Evolutionary conservation across 2,329 filamentous ascomycete species (phyloP), one percentile per base, ranked within the genome.

Genomic region (Colletotrichum sp.): DNA sequence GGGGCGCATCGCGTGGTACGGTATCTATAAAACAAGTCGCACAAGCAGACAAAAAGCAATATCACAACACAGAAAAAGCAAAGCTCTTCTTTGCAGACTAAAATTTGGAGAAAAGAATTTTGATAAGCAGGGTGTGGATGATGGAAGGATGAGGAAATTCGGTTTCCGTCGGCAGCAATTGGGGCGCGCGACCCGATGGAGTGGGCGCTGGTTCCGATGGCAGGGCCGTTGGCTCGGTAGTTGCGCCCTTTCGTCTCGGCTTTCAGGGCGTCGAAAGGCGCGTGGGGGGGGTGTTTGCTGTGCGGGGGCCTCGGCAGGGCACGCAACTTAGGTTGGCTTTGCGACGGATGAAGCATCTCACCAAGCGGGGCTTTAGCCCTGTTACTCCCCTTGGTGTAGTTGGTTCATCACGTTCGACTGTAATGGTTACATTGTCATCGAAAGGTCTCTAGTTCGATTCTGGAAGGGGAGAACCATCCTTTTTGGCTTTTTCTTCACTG

Each of bases 361-460:
- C 72, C 72, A 65, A 75, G 72, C 63, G 38, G 43, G 64, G 64
- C 58, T n/a, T 15, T 60, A 68, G 73, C 34, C 48, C 28, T 32
- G 64, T 48, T 21, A 4, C 64, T 73, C 72, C 58, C 72, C 72
- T 74, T 74, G 72, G 72, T 74, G 72, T 74, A 74, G 72, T 74
- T 74, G 72, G 72, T 74, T 74, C n/a, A 74, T 74, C 72, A 74
- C 72, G 72, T 74, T 74, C 72, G 72, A 74, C 72, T 74, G 72
- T 74, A 74, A 74, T 74, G 72, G 72, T 66, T 26, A 71, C 36
- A n/a, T 55, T 74, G 58, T 63, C 32, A 74, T 74, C 72, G 72
- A 74, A 74, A 74, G 72, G 73, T 72, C 57, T 63, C 70, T 73
- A 72, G 69, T 68, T 65, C 70, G 68, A 73, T 73, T 68, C 57